A percentile compares a stretch with the other conserved stretches of the same genome.
These are phyloP conservation scores for Pichia nanzhaoensis DNA, from an alignment of 805 yeast species.

Conservation along the genomic window DNA sequence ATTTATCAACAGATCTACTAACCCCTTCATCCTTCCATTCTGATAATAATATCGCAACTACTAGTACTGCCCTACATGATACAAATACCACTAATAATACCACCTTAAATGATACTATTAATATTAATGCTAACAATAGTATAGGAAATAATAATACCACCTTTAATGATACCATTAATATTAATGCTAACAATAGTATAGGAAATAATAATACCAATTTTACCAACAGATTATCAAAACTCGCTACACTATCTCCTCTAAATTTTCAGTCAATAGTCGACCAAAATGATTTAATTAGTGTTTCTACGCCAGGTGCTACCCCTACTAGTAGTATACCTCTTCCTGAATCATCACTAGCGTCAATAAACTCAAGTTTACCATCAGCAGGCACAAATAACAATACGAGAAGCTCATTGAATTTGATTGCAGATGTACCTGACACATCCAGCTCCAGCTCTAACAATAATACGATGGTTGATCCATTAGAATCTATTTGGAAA, in stretches of 20 bases:
- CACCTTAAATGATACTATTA: not conserved
- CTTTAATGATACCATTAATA: not conserved
- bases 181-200: not conserved
- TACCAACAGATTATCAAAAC: not conserved
- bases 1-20: not conserved
- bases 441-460: not conserved
- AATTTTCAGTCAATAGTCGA: slow-evolving; percentile 2
- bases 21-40: not conserved
- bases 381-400: slow-evolving; percentile 1
- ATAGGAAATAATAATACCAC: not conserved
- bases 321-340: slow-evolving; percentile 1
- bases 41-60: not conserved
- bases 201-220: not conserved
- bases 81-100: not conserved
- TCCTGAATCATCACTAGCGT: slow-evolving; percentile 4
- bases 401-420: not conserved
- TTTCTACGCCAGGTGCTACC: slow-evolving; percentile 4
- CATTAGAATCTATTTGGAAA: slow-evolving; percentile 16
- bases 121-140: not conserved
- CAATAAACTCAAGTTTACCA: slow-evolving; percentile 4
- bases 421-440: not conserved
- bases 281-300: not conserved
- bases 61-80: not conserved
- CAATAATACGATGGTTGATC: slow-evolving; percentile 12
- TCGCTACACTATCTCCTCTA: not conserved